Evolutionary conservation across 2,329 filamentous ascomycete species (phyloP).

Genomic region (Cercospora berteroae): DNA sequence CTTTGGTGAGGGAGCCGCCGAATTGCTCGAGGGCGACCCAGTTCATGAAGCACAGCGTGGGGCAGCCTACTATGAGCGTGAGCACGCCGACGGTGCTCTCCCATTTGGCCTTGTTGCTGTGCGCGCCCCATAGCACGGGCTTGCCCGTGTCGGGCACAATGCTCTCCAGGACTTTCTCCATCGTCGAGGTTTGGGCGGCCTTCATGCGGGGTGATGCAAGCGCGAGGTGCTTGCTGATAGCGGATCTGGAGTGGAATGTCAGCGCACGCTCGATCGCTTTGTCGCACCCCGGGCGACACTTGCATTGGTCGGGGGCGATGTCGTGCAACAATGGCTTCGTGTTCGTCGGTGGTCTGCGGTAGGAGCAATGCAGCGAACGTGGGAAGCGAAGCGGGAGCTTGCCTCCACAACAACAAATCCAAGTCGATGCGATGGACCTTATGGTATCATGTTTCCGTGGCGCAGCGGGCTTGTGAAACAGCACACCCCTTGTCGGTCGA

Average conservation of each 20-base stretch:
- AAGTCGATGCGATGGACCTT: not conserved
- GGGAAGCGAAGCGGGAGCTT: not conserved
- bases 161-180: conserved; percentile 16
- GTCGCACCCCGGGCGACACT: not conserved
- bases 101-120: conserved; percentile 18
- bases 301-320: not conserved
- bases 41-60: conserved; percentile 12
- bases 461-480: not conserved
- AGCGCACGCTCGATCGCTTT: not conserved
- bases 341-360: not conserved
- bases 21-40: conserved; percentile 18
- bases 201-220: conserved; percentile 12
- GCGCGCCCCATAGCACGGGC: conserved; percentile 14
- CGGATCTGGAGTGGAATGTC: not conserved
- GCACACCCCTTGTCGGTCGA: not conserved
- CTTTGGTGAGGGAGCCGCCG: conserved; percentile 1
- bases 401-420: not conserved
- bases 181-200: conserved; percentile 2
- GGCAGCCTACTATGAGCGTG: conserved; percentile 14
- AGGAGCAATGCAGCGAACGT: not conserved
- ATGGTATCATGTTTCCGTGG: conserved; percentile 4
- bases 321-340: conserved; percentile 5
- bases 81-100: conserved; percentile 13
- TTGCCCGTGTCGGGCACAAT: conserved; percentile 15
- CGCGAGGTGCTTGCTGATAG: not conserved